Evolutionary conservation across 2,329 filamentous ascomycete species (phyloP).

Genomic region (Tolypocladium inflatum): DNA sequence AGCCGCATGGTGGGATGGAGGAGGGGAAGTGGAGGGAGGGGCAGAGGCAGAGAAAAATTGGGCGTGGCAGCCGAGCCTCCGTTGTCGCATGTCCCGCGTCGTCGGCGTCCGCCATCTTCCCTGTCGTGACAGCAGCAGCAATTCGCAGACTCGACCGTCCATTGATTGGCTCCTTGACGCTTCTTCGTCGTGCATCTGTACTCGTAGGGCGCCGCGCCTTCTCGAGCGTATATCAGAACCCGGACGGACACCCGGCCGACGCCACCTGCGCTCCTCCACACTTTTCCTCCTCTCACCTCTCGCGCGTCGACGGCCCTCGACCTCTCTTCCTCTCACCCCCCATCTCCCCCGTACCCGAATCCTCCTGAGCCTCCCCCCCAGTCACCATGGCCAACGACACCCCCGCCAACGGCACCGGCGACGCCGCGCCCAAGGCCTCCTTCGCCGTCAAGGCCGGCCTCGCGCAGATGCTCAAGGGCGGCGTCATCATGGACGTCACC

Average conservation of each 20-base stretch:
- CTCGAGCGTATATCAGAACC: not conserved
- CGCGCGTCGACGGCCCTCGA: not conserved
- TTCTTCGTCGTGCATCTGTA: not conserved
- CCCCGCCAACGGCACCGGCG: constrained; percentile 14
- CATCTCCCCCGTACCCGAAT: not conserved
- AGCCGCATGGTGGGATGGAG: not conserved
- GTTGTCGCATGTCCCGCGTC: not conserved
- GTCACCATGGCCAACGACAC: constrained; percentile 25
- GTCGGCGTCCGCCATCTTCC: not conserved
- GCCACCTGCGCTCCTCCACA: not conserved
- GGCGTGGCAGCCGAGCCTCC: not conserved
- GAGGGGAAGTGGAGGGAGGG: not conserved
- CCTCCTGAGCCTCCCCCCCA: not conserved
- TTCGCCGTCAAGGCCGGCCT: constrained; percentile 92
- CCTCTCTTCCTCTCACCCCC: not conserved
- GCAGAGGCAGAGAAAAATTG: not conserved
- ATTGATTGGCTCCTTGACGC: not conserved
- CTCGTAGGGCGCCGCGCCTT: not conserved
- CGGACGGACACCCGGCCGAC: not conserved
- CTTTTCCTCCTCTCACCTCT: no score
- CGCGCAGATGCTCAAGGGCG: constrained; percentile 97
- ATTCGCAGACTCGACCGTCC: not conserved
- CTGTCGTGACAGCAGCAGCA: no score
- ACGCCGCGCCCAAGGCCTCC: constrained; percentile 32
- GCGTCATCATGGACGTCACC: constrained; percentile 99